Evolutionary conservation across 768 basidiomycete species (phyloP).

Genomic region (Russula virescens): DNA sequence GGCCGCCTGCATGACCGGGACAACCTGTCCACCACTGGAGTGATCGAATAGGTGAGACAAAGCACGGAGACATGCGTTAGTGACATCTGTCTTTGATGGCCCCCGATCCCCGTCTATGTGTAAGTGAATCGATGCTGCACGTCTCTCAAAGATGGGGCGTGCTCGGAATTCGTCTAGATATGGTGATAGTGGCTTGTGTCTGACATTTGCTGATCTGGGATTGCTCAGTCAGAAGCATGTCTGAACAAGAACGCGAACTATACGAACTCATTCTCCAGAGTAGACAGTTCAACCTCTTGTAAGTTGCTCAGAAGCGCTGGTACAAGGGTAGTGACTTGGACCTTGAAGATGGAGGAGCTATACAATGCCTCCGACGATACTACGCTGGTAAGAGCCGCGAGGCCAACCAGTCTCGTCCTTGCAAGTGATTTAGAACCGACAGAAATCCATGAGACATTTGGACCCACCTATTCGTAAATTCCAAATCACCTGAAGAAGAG

Average conservation of each 20-base stretch:
- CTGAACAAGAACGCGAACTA: background rate
- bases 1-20: constrained; percentile 62
- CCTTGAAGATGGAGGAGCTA: constrained; percentile 61
- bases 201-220: constrained; percentile 52
- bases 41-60: constrained; percentile 68
- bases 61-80: constrained; percentile 65
- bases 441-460: background rate
- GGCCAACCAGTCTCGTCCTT: constrained; percentile 82
- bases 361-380: constrained; percentile 82
- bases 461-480: constrained; percentile 65
- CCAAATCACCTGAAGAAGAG: constrained; percentile 50
- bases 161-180: constrained; percentile 83
- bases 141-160: constrained; percentile 69
- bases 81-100: constrained; percentile 66
- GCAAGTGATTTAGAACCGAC: constrained; percentile 1
- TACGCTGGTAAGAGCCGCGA: constrained; percentile 76
- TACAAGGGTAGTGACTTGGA: constrained; percentile 66
- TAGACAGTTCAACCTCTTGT: constrained; percentile 51
- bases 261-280: constrained; percentile 65
- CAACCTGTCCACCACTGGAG: constrained; percentile 70
- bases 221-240: constrained; percentile 14
- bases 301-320: constrained; percentile 65
- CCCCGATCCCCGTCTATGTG: constrained; percentile 88
- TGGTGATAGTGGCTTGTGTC: constrained; percentile 65
- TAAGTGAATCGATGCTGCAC: constrained; percentile 83